These are phyloP conservation scores for Ulota crispa DNA, from an alignment of 225 moss, liverwort and hornwort species.

Conservation along the genomic window DNA sequence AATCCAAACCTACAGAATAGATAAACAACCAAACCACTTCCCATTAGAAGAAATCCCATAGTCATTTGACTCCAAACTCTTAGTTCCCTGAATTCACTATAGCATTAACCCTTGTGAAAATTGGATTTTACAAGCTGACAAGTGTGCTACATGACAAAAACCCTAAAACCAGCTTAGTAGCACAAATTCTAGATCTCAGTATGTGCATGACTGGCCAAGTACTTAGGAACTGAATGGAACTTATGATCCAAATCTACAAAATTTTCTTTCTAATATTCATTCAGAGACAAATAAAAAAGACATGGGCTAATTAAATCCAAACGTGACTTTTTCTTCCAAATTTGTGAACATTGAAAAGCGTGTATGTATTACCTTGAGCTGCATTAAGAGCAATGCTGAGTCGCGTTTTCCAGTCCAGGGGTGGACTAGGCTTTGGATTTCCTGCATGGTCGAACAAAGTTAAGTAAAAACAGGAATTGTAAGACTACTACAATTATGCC, in stretches of 20 bases:
- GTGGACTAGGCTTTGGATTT: background rate
- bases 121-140: background rate
- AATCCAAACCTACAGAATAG: conserved; percentile 24
- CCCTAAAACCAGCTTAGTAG: background rate
- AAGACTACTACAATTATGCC: background rate
- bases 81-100: background rate
- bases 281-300: background rate
- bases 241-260: background rate
- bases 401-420: conserved; percentile 31
- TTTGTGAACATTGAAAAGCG: background rate
- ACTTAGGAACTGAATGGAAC: background rate
- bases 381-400: conserved; percentile 35
- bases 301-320: background rate
- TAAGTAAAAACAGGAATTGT: background rate
- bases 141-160: background rate
- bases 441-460: conserved; percentile 1
- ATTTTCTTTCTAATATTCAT: background rate
- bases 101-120: background rate
- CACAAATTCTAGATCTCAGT: background rate
- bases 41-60: background rate
- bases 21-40: background rate
- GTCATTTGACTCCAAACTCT: background rate
- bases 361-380: conserved; percentile 31
- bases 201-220: too few species aligned
- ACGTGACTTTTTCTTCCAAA: background rate